These are phyloP conservation scores for Mycena maculata DNA, from an alignment of 768 basidiomycete genomes.

Conservation along the genomic window DNA sequence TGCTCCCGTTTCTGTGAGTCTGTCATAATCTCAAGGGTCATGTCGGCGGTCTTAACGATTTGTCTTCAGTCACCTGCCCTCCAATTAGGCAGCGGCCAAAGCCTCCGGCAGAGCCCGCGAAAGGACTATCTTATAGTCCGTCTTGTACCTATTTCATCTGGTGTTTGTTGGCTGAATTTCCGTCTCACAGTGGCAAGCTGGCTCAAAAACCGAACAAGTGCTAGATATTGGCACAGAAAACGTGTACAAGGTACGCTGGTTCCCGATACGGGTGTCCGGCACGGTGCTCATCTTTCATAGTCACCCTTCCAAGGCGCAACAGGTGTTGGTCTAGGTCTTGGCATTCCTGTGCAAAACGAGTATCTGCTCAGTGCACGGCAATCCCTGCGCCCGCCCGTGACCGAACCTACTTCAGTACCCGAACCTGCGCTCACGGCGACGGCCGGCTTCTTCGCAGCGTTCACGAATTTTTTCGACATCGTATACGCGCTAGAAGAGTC, in stretches of 20 bases:
- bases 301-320: background rate
- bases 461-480: background rate
- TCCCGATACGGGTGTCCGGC: background rate
- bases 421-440: background rate
- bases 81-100: background rate
- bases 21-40: background rate
- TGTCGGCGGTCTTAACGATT: background rate
- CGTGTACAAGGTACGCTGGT: background rate
- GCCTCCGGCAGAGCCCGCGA: background rate
- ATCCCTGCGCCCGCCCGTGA: background rate
- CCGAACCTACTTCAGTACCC: background rate
- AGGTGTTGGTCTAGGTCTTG: background rate
- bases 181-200: too few relatives aligned
- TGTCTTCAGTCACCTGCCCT: slow-evolving; percentile 7
- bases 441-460: background rate
- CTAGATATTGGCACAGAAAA: background rate
- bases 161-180: background rate
- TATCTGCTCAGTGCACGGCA: background rate
- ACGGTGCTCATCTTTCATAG: background rate
- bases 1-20: background rate
- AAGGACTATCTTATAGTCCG: background rate
- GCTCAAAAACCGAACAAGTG: too few relatives aligned
- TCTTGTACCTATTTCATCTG: too few relatives aligned
- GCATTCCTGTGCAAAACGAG: background rate
- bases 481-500: background rate